A percentile compares a stretch with the other conserved stretches of the same genome.
Evolutionary conservation across 768 basidiomycete genomes (phyloP).

Genomic region (Guyanaporus albipodus): DNA sequence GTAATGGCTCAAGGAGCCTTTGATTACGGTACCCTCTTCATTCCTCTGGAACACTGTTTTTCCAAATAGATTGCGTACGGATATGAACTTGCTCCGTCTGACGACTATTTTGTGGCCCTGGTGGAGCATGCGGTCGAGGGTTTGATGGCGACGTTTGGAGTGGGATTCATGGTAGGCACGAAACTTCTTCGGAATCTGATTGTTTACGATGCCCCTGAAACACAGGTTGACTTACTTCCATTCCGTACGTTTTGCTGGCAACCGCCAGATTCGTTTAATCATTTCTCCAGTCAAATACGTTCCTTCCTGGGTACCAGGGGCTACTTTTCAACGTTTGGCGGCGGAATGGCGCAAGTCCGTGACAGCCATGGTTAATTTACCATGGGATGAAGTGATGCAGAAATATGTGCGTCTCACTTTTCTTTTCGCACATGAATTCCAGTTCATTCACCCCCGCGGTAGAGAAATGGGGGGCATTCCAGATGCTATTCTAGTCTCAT

Average conservation of each 20-base stretch:
- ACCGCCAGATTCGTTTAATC: neutral
- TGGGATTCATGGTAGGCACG: constrained; percentile 1
- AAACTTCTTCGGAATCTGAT: neutral
- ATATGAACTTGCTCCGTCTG: constrained; percentile 2
- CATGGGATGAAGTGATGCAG: constrained; percentile 2
- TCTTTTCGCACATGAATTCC: neutral
- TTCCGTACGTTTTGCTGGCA: neutral
- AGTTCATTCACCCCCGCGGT: neutral
- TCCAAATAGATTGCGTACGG: constrained; percentile 3
- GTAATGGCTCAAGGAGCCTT: too few relatives aligned
- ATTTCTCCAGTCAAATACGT: constrained; percentile 2
- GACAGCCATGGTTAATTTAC: constrained; percentile 2
- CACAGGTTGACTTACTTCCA: constrained; percentile 1
- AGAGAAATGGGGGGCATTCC: neutral
- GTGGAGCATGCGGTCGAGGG: constrained; percentile 5
- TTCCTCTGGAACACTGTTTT: too few relatives aligned
- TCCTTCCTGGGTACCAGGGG: constrained; percentile 3
- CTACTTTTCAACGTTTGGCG: constrained; percentile 2
- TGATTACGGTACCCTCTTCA: too few relatives aligned
- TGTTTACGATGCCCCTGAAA: too few relatives aligned
- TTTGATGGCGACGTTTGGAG: constrained; percentile 3
- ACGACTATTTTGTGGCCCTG: constrained; percentile 1
- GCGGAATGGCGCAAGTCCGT: constrained; percentile 2
- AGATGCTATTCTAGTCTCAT: constrained; percentile 3
- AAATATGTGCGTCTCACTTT: neutral